Evolutionary conservation across 2,329 filamentous ascomycete genomes (phyloP).

Genomic region (Scortechinia acanthostroma): DNA sequence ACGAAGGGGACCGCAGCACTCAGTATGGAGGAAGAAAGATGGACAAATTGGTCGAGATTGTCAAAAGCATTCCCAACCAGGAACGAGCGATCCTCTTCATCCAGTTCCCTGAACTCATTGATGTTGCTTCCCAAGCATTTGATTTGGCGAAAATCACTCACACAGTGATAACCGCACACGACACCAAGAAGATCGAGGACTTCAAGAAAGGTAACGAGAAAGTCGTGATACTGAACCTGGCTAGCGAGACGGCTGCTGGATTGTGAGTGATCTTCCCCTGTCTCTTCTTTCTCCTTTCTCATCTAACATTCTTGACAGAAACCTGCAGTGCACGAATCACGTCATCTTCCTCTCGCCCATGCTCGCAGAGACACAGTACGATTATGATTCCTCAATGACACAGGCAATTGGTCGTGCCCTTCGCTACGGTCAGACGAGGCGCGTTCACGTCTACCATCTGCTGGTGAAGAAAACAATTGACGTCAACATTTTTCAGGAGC

Average conservation of each 20-base stretch:
- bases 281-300: too few relatives aligned
- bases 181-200: background rate
- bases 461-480: slow-evolving; percentile 31
- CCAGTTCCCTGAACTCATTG: slow-evolving; percentile 36
- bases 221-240: slow-evolving; percentile 48
- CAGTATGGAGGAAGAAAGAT: slow-evolving; percentile 36
- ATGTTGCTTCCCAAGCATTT: slow-evolving; percentile 22
- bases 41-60: slow-evolving; percentile 26
- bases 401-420: slow-evolving; percentile 56
- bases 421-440: slow-evolving; percentile 46
- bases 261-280: slow-evolving; percentile 30
- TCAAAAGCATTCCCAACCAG: background rate
- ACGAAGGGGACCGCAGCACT: slow-evolving; percentile 9
- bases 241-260: slow-evolving; percentile 49
- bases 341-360: slow-evolving; percentile 55
- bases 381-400: slow-evolving; percentile 48
- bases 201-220: slow-evolving; percentile 17
- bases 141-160: slow-evolving; percentile 1
- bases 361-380: slow-evolving; percentile 35
- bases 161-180: background rate
- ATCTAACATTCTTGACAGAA: slow-evolving; percentile 33
- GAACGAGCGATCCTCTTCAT: slow-evolving; percentile 11
- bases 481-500: slow-evolving; percentile 28
- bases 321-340: slow-evolving; percentile 57
- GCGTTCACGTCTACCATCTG: slow-evolving; percentile 48